These are phyloP conservation scores for Metschnikowia kunwiensis DNA, from an alignment of 805 yeast species.

Conservation along the genomic window DNA sequence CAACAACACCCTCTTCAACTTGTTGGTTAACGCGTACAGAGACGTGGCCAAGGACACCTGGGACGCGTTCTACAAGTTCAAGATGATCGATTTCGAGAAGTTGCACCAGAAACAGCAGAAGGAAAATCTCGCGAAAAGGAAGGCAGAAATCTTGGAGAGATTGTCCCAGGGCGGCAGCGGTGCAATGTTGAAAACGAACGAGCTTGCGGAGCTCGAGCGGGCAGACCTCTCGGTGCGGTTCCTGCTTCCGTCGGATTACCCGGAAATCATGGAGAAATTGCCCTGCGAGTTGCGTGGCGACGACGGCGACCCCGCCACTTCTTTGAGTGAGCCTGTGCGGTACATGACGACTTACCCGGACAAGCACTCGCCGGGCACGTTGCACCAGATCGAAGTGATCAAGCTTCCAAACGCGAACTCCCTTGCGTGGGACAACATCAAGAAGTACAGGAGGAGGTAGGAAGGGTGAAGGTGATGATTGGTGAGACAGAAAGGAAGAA, in stretches of 20 bases:
- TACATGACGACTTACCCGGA: constrained; percentile 32
- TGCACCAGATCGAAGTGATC: constrained; percentile 38
- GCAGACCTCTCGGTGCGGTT: constrained; percentile 25
- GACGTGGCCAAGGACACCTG: constrained; percentile 39
- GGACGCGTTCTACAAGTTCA: constrained; percentile 38
- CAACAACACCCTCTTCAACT: constrained; percentile 39
- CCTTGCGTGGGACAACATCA: constrained; percentile 43
- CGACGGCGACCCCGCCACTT: constrained; percentile 13
- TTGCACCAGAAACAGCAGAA: constrained; percentile 20
- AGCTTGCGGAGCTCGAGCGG: constrained; percentile 13
- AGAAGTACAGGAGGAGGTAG: constrained; percentile 24
- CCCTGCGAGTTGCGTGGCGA: constrained; percentile 35
- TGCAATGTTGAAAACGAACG: not conserved
- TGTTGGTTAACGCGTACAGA: constrained; percentile 38
- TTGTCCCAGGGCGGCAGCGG: constrained; percentile 6
- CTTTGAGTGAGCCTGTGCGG: constrained; percentile 36
- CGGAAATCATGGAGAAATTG: constrained; percentile 30
- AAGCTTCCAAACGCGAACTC: constrained; percentile 43
- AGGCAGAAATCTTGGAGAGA: constrained; percentile 7
- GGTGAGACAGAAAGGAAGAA: no score
- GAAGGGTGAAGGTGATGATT: not conserved
- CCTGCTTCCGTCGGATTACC: constrained; percentile 32
- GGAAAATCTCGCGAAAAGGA: constrained; percentile 16
- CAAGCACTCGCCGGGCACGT: constrained; percentile 28
- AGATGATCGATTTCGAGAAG: constrained; percentile 39